Conservation (phyloP, 176 grass and related monocot genomes). For the Rhynchospora tenuis region DNA sequence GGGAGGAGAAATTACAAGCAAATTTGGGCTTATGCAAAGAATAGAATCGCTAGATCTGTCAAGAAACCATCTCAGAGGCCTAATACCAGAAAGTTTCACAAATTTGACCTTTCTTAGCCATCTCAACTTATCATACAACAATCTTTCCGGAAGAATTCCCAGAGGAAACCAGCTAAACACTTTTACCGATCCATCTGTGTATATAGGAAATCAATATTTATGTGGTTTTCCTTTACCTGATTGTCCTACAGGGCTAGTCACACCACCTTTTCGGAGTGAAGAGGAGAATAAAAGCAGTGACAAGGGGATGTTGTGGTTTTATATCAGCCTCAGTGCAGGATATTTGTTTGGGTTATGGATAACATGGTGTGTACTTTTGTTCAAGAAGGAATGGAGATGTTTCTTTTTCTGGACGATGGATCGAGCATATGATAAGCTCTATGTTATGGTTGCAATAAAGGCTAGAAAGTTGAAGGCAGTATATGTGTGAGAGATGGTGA, state of each 20-base stretch:
- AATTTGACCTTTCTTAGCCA: conserved; percentile 19
- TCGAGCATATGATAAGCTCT: conserved; percentile 19
- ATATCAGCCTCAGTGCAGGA: conserved; percentile 10
- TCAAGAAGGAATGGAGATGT: conserved; percentile 22
- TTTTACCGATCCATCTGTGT: conserved; percentile 17
- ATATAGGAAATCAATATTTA: conserved; percentile 15
- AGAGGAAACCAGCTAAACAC: conserved; percentile 19
- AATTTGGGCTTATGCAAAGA: background rate
- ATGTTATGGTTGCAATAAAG: conserved; percentile 15
- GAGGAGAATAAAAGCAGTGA: conserved; percentile 3
- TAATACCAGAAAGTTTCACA: conserved; percentile 15
- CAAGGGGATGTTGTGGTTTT: conserved; percentile 9
- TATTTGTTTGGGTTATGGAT: conserved; percentile 12
- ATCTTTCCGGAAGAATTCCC: conserved; percentile 23
- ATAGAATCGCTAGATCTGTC: conserved; percentile 26
- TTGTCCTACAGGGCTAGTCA: background rate
- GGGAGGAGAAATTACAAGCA: conserved; percentile 11
- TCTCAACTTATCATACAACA: conserved; percentile 22
- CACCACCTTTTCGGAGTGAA: background rate
- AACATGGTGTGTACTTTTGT: conserved; percentile 21
- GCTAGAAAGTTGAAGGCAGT: background rate
- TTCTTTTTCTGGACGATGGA: conserved; percentile 22
- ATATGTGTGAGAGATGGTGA: background rate
- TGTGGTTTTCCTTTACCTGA: conserved; percentile 25
- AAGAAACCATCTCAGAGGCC: conserved; percentile 21